Base-by-base conservation (phyloP, 176 grass and related monocot genomes). In the Oryza glumipatula region DNA sequence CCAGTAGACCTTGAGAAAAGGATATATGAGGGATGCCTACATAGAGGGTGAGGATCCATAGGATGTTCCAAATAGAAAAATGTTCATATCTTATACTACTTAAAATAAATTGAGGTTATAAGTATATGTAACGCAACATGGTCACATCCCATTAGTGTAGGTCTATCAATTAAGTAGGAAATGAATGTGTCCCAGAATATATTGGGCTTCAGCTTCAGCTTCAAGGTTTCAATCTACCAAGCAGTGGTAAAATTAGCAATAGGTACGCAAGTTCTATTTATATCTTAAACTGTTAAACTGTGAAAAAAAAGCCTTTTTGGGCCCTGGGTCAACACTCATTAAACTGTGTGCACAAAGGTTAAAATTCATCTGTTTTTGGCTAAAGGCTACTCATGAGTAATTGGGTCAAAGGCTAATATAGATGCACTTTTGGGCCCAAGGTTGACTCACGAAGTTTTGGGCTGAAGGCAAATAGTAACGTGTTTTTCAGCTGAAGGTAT, bases 171-270 rank as follows among this genome's bases (percentile, higher is more conserved):
- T 47, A 49, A 74, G 48, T 15, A 70, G 23, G 45, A 68, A 80
- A n/a, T 36, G 1, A 12, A 21, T 39, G 80, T 41, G 56, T 43
- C 3, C 26, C 68, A 67, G 9, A 48, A 67, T 33, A 44, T 49
- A 84, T 13, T 35, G 72, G 35, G 21, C 64, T 49, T 36, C 72
- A 56, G 24, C 15, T 69, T 44, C 49, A 41, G 49, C 28, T 7
- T 69, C 38, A 82, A 45, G 12, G 15, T 44, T 74, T 69, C 1
- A 16, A n/a, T 88, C 60, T 79, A 21, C 19, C 17, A 86, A 58
- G 15, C 46, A 6, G 41, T 44, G 75, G 5, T 81, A 81, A 9
- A 84, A 41, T 7, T 19, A 80, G 64, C 9, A 46, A 45, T 41
- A 73, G 35, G 30, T 64, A 72, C 26, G 22, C 0, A 32, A 58